Percentiles rank a stretch among this genome's conserved stretches.
Conservation (phyloP, 2,329 filamentous ascomycete species). For the Colletotrichum echinochloae region DNA sequence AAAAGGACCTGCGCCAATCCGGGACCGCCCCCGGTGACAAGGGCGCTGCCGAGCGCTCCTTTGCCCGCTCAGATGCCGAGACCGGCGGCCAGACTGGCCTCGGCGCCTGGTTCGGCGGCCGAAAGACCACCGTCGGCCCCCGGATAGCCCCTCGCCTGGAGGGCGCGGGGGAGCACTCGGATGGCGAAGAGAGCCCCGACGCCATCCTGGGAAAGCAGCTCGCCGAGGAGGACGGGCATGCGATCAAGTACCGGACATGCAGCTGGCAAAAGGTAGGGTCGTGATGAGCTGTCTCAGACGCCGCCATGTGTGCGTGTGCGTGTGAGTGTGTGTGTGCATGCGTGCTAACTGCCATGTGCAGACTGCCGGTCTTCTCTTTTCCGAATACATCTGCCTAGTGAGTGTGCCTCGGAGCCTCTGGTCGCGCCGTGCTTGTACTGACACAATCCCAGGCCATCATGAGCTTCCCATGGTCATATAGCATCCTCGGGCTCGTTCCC, state of each 20-base stretch:
- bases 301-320: neutral
- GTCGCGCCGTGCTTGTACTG: conserved; percentile 40
- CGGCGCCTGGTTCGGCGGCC: conserved; percentile 51
- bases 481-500: conserved; percentile 86
- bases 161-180: conserved; percentile 49
- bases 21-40: neutral
- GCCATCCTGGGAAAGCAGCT: conserved; percentile 74
- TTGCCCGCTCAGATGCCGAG: conserved; percentile 20
- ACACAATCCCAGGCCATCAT: conserved; percentile 71
- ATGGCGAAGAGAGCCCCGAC: conserved; percentile 59
- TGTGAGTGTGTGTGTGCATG: neutral
- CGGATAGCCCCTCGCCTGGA: conserved; percentile 62
- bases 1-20: conserved; percentile 21
- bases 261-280: conserved; percentile 81
- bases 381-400: conserved; percentile 80
- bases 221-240: conserved; percentile 79
- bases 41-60: conserved; percentile 14
- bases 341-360: conserved; percentile 47
- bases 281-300: too few relatives aligned
- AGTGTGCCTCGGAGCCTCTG: conserved; percentile 14
- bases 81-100: conserved; percentile 30
- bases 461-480: conserved; percentile 96
- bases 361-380: conserved; percentile 91
- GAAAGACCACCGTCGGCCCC: conserved; percentile 59
- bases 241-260: conserved; percentile 93